phyloP scores from a whole-genome alignment of 257 asterid species.

The Phtheirospermum japonicum region DNA sequence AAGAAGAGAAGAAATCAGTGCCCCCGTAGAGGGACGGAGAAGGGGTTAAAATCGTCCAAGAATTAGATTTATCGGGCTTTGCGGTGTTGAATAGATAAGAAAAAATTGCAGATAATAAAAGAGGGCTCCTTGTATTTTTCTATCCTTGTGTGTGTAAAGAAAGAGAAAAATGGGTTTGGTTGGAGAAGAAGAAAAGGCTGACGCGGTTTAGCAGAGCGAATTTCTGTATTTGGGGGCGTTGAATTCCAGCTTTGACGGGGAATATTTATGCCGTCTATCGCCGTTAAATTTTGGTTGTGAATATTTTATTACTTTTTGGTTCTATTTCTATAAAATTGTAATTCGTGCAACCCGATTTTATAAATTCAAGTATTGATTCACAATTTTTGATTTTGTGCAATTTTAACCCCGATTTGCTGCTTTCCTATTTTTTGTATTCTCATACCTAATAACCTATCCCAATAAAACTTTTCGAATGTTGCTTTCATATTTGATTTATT shows the following conservation, averaged over 20 bases:
- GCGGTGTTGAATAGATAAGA: slow-evolving; percentile 32
- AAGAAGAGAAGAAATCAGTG: too few relatives aligned
- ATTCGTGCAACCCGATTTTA: too few relatives aligned
- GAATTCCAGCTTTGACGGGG: slow-evolving; percentile 26
- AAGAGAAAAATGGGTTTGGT: slow-evolving; percentile 30
- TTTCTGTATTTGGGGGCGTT: slow-evolving; percentile 17
- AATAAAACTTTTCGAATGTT: too few relatives aligned
- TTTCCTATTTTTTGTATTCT: too few relatives aligned
- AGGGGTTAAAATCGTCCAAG: slow-evolving; percentile 26
- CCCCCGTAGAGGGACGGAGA: slow-evolving; percentile 30
- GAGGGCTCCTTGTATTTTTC: background rate
- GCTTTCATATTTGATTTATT: too few relatives aligned
- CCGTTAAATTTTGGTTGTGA: too few relatives aligned
- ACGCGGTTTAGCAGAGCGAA: slow-evolving; percentile 42
- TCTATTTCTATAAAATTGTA: too few relatives aligned
- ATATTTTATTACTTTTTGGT: background rate
- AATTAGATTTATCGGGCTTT: slow-evolving; percentile 25
- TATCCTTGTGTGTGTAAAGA: slow-evolving; percentile 19
- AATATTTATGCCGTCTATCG: background rate
- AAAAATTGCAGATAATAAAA: slow-evolving; percentile 12
- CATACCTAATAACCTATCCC: too few relatives aligned
- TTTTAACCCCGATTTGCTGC: too few relatives aligned
- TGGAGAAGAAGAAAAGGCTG: slow-evolving; percentile 34
- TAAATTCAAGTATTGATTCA: too few relatives aligned
- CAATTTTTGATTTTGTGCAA: too few relatives aligned